Base-by-base conservation (phyloP, 306 rosid species). In the Spatholobus suberectus region DNA sequence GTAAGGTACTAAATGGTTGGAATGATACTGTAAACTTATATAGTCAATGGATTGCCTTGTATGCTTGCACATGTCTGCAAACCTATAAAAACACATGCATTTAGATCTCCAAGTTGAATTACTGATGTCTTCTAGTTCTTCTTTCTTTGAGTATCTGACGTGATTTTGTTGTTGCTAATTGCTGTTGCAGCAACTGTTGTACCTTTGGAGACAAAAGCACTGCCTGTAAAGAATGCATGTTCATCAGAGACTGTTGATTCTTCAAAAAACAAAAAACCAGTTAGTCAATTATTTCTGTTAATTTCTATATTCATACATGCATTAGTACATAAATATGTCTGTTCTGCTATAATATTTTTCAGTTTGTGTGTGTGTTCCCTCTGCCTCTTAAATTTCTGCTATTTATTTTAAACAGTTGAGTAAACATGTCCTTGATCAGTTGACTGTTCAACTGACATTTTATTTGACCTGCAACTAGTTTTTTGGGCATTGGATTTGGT, bases 191-290 rank as follows among this genome's bases (percentile, higher is more conserved):
- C 89, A 20, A 71, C 59, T 70, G 84, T 41, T 79, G 88, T 82
- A 63, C 82, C 82, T 43, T 77, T 68, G 80, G 93, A 87, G 77
- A 79, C 90, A 68, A 82, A 86, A 54, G 69, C 76, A 9, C 29
- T 78, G 63, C 84, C 84, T 34, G 32, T 7, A 61, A 91, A 88
- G 83, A 91, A 91, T 51, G 68, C 76, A 21, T 66, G 85, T 40
- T 80, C 85, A 13, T 5, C 85, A 46, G 97, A 83, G 83, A 82
- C 32, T 70, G 83, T 63, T 46, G 87, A 86, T 81, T 41, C 88
- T 82, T 81, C 79, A n/a, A 95, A 91, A 85, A 87, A 23, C 86
- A 91, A 69, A 86, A 95, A 95, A 86, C 41, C 85, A 5, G 98
- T 95, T 18, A 87, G 97, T 86, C 66, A 65, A 76, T 52, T 44